A percentile compares a stretch with the other conserved stretches of the same genome.
Conservation (phyloP, 2,329 filamentous ascomycete genomes). For the Fusarium buharicum region DNA sequence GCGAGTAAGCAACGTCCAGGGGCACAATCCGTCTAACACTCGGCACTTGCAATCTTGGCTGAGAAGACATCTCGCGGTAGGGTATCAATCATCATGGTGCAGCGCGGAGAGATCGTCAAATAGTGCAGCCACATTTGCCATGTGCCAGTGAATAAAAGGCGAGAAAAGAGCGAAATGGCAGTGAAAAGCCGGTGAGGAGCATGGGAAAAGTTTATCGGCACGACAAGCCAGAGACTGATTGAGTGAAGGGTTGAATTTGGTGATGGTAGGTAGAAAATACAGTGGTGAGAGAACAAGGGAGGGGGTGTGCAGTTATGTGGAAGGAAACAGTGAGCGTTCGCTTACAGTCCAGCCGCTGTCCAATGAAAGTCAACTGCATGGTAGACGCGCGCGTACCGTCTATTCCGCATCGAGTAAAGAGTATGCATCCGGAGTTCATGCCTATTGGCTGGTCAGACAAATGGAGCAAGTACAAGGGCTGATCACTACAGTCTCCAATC, state of each 20-base stretch:
- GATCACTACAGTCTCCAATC: constrained; percentile 36
- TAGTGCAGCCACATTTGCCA: neutral
- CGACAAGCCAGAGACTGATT: constrained; percentile 13
- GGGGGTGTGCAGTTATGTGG: constrained; percentile 30
- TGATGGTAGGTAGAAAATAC: constrained; percentile 22
- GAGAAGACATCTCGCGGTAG: constrained; percentile 1
- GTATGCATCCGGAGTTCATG: constrained; percentile 36
- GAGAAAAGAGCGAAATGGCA: constrained; percentile 1
- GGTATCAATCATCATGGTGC: constrained; percentile 6
- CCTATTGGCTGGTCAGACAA: constrained; percentile 41
- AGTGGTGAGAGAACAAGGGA: constrained; percentile 15
- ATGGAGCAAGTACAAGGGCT: constrained; percentile 17
- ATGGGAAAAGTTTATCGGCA: constrained; percentile 21
- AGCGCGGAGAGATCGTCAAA: constrained; percentile 5
- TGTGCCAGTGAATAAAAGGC: no score
- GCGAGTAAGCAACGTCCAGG: constrained; percentile 9
- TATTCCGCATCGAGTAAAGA: constrained; percentile 32
- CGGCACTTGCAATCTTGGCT: constrained; percentile 26
- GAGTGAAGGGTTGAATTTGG: constrained; percentile 15
- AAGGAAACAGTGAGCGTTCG: constrained; percentile 40
- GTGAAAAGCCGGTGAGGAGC: constrained; percentile 10
- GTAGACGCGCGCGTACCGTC: constrained; percentile 48
- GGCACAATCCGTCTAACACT: constrained; percentile 15
- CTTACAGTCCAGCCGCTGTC: constrained; percentile 46
- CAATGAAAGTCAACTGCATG: constrained; percentile 42